phyloP scores from a whole-genome alignment of 257 asterid genomes.

The Ophiorrhiza pumila region DNA sequence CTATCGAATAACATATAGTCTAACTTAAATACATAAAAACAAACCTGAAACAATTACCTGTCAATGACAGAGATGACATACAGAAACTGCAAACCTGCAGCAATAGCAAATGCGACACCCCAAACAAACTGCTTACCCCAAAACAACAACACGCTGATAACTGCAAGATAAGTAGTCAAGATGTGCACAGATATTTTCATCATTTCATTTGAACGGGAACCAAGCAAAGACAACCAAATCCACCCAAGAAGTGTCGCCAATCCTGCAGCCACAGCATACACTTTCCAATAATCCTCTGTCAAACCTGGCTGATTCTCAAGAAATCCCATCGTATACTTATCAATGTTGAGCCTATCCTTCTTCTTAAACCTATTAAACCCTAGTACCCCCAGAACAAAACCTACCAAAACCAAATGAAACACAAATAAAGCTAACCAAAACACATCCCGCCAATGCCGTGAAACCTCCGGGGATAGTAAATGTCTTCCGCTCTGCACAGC shows the following conservation, averaged over 20 bases:
- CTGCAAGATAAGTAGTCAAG: conserved; percentile 95
- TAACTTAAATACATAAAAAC: neutral
- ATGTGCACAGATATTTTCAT: conserved; percentile 88
- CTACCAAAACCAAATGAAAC: conserved; percentile 65
- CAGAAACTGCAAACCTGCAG: conserved; percentile 85
- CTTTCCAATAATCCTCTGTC: conserved; percentile 93
- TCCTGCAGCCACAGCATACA: conserved; percentile 79
- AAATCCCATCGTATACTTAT: conserved; percentile 64
- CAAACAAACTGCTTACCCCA: conserved; percentile 82
- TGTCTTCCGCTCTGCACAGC: conserved; percentile 35
- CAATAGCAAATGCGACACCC: conserved; percentile 91
- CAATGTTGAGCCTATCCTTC: conserved; percentile 90
- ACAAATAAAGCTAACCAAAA: conserved; percentile 81
- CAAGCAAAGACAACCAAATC: conserved; percentile 82
- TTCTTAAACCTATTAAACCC: conserved; percentile 83
- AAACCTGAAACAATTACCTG: conserved; percentile 45
- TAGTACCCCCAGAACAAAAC: conserved; percentile 70
- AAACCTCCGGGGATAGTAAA: conserved; percentile 46
- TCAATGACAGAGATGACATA: conserved; percentile 86
- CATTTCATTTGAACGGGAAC: conserved; percentile 69
- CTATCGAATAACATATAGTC: neutral
- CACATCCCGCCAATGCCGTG: conserved; percentile 85
- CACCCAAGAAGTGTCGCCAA: conserved; percentile 76
- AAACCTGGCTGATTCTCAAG: conserved; percentile 77
- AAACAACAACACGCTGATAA: conserved; percentile 81